Base-by-base conservation (phyloP, 148 eudicot species). In the Arctostaphylos glauca region DNA sequence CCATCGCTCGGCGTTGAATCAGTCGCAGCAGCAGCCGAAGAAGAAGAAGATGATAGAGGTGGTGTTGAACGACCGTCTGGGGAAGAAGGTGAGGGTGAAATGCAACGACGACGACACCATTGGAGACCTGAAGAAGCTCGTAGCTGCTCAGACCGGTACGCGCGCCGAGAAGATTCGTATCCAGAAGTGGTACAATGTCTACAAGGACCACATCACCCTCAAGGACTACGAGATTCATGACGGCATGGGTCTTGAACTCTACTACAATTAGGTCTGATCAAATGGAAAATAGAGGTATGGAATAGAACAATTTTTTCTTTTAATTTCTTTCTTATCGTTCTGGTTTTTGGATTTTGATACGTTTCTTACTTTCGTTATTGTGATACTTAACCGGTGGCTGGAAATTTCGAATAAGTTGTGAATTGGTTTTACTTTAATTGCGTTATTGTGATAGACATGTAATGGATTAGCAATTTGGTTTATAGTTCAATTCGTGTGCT, bases 181-280 rank as follows among this genome's bases (percentile, higher is more conserved):
- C 47, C 97, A 95, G 88, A 95, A 95, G 88, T 95, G 98, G 98
- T 95, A 95, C 84, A 95, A 52, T 81, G 88, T 92, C 73, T 95
- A 93, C 91, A 95, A 95, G 85, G 98, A 95, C 70, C 98, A 95
- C 76, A 95, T 95, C 81, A 95, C 98, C 71, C 93, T 95, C 59
- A 68, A 75, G 70, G 97, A 95, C 83, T 95, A 95, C 80, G 98
- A 95, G 89, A 93, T 95, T 72, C 98, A 93, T 72, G 98, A 95
- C 76, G 98, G 98, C 87, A 95, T 95, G 97, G 98, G 97, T 59
- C 98, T 95, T 67, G 98, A 95, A 83, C 95, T 95, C 83, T 95
- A 95, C 90, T 95, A 95, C 93, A 91, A 93, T 23, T 95, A 80
- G 66, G 12, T 78, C 38, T 31, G 38, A 31, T 31, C 38, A 31